Conservation (phyloP, 805 yeast genomes). For the Hanseniaspora thailandica region DNA sequence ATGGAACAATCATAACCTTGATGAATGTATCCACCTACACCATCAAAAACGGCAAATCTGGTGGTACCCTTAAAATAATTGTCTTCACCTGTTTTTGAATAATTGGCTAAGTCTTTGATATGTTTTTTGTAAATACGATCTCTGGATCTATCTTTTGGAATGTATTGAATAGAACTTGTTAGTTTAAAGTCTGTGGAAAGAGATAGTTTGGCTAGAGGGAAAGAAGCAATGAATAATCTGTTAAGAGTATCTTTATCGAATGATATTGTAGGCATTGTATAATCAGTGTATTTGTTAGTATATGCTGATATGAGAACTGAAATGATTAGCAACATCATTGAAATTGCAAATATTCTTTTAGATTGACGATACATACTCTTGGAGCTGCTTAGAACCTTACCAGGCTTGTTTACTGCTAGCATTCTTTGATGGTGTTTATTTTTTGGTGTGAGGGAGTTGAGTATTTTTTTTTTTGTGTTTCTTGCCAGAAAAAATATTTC, state of each 20-base stretch:
- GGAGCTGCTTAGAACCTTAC: neutral
- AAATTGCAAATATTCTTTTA: neutral
- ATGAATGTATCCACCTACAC: constrained; percentile 96
- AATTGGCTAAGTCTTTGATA: constrained; percentile 16
- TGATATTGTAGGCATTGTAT: neutral
- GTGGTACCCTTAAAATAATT: constrained; percentile 46
- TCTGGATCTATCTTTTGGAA: constrained; percentile 54
- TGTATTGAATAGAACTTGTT: constrained; percentile 48
- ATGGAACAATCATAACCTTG: constrained; percentile 84
- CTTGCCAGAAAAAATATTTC: too few species aligned
- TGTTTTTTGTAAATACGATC: constrained; percentile 33
- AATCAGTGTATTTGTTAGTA: constrained; percentile 12
- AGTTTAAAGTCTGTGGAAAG: constrained; percentile 36
- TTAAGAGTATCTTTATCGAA: neutral
- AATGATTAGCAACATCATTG: neutral
- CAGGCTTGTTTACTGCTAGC: constrained; percentile 2
- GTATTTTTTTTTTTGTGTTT: neutral
- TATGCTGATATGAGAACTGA: constrained; percentile 1
- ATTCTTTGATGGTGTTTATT: constrained; percentile 21
- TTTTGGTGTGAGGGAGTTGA: constrained; percentile 34
- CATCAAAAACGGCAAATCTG: constrained; percentile 71
- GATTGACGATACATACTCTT: constrained; percentile 7
- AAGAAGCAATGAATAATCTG: neutral
- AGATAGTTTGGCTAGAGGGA: constrained; percentile 16
- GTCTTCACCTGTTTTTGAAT: constrained; percentile 69